Evolutionary conservation across 257 asterid species (phyloP).

Genomic region (Eustoma russellianum): DNA sequence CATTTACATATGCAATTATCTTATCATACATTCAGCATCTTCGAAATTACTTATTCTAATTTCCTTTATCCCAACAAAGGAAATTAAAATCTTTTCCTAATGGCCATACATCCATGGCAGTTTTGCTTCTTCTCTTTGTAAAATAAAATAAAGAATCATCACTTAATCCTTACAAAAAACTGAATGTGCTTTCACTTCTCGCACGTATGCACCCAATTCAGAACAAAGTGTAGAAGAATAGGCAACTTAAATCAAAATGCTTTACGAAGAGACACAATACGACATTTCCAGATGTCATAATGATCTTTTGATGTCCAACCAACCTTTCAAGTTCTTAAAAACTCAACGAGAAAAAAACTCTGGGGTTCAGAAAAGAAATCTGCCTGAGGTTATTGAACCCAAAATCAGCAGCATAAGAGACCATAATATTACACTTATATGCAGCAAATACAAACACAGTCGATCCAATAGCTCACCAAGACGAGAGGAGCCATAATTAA

Average conservation of each 20-base stretch:
- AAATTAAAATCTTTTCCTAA: slow-evolving; percentile 2
- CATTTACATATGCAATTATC: background rate
- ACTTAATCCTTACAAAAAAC: background rate
- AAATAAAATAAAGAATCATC: background rate
- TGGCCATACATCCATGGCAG: background rate
- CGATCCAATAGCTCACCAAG: background rate
- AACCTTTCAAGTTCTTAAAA: background rate
- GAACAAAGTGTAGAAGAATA: background rate
- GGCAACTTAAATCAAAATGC: too few relatives aligned
- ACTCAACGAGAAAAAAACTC: too few relatives aligned
- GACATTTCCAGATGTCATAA: background rate
- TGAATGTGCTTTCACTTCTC: background rate
- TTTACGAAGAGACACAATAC: background rate
- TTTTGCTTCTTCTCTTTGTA: background rate
- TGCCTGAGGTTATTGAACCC: too few relatives aligned
- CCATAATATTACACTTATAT: too few relatives aligned
- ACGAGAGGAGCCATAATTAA: background rate
- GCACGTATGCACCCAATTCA: background rate
- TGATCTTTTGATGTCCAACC: background rate
- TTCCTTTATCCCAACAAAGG: background rate
- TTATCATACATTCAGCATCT: background rate
- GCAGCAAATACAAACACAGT: too few relatives aligned
- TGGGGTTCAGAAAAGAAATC: background rate
- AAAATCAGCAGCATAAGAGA: too few relatives aligned
- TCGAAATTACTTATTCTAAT: background rate